Evolutionary conservation across 352 stramenopile genomes (phyloP), one percentile per base, ranked within the genome.

Genomic region (Phytophthora syringae): DNA sequence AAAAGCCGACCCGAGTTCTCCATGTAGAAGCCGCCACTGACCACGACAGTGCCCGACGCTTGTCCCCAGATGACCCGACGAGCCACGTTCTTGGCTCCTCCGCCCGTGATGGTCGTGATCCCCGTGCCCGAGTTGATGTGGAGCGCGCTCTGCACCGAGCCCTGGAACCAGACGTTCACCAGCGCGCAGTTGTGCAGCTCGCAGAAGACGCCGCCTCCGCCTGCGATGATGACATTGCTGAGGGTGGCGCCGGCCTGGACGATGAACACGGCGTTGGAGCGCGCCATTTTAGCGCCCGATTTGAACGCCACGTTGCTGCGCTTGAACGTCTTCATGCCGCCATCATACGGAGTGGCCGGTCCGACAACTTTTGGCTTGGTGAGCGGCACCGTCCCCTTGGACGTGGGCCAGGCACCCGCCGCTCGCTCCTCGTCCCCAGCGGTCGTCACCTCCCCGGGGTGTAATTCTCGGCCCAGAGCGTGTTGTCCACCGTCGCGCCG

Each of bases 221-320:
- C 73, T 27, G 78, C 72, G 37, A 91, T 77, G 64, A 91, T 86
- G 13, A 79, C 82, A 51, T 91, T 91, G 52, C 82, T 79, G 16
- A 91, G 70, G 6, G 74, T 74, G 11, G 78, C 82, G 34, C 82
- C 82, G 2, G 78, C 68, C 56, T 88, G 65, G 10, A 91, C 66
- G 55, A 91, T 68, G 57, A 91, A 91, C 45, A 91, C 79, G 18
- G 80, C 82, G 64, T 80, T 80, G 28, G 53, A 61, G 34, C 52
- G 66, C 6, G 60, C 66, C 24, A 84, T 70, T 22, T 72, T 72
- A 15, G 67, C 67, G 6, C 54, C 61, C 3, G 67, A 62, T 60
- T 75, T 54, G 39, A 75, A 91, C 25, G 60, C 40, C 3, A 89
- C 76, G 22, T 88, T 77, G 43, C 71, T 79, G 51, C 82, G 80